A percentile compares a stretch with the other conserved stretches of the same genome.
Conservation (phyloP, 306 rosid species). For the Calophaca sinica region DNA sequence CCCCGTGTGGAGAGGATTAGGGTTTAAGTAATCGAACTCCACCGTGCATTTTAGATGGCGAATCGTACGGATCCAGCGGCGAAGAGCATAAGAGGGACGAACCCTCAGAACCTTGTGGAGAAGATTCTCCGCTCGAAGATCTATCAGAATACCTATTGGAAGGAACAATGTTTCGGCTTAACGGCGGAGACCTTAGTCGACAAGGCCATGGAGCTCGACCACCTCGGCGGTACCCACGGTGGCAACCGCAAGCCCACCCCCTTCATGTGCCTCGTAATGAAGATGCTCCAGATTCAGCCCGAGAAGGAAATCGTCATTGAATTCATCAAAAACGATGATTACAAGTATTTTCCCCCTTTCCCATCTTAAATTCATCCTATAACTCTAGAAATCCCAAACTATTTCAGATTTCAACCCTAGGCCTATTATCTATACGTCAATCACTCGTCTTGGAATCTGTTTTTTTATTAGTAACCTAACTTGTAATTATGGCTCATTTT, state of each 20-base stretch:
- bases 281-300: slow-evolving; percentile 99
- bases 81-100: slow-evolving; percentile 91
- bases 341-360: slow-evolving; percentile 59
- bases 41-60: slow-evolving; percentile 61
- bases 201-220: slow-evolving; percentile 98
- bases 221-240: slow-evolving; percentile 90
- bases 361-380: not conserved
- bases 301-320: slow-evolving; percentile 98
- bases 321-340: slow-evolving; percentile 92
- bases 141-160: slow-evolving; percentile 92
- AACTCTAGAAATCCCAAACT: too few relatives aligned
- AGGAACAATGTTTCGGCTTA: slow-evolving; percentile 96
- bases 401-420: not conserved
- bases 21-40: slow-evolving; percentile 40
- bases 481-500: not conserved
- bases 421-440: not conserved
- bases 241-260: slow-evolving; percentile 96
- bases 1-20: slow-evolving; percentile 24
- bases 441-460: not conserved
- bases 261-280: slow-evolving; percentile 94
- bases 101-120: slow-evolving; percentile 95
- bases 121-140: slow-evolving; percentile 95
- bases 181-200: slow-evolving; percentile 97
- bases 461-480: not conserved
- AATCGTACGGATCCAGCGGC: slow-evolving; percentile 98